Conservation (phyloP, 345 rosid genomes). For the Mallotus nudiflorus region DNA sequence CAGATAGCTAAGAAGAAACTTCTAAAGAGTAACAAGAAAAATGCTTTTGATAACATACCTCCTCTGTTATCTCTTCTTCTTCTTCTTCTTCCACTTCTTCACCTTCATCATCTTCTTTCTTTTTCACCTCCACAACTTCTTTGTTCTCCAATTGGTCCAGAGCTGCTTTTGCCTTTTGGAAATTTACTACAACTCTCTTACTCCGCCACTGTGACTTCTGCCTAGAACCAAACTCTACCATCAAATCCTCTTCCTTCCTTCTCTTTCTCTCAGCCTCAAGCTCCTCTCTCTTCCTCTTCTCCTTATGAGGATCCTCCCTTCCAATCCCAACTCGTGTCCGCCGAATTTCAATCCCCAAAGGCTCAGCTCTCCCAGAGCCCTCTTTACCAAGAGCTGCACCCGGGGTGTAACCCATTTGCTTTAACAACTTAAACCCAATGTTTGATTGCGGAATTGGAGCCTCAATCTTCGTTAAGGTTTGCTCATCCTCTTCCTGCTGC, state of each 20-base stretch:
- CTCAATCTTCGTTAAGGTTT: slow-evolving; percentile 63
- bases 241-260: slow-evolving; percentile 60
- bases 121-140: slow-evolving; percentile 58
- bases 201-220: slow-evolving; percentile 81
- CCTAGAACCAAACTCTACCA: slow-evolving; percentile 79
- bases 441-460: slow-evolving; percentile 83
- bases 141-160: slow-evolving; percentile 87
- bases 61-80: slow-evolving; percentile 73
- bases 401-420: slow-evolving; percentile 94
- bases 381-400: slow-evolving; percentile 85
- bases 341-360: slow-evolving; percentile 75
- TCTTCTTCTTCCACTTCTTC: slow-evolving; percentile 59
- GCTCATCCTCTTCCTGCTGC: slow-evolving; percentile 75
- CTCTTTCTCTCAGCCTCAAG: slow-evolving; percentile 49
- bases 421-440: slow-evolving; percentile 81
- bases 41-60: slow-evolving; percentile 39
- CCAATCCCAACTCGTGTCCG: slow-evolving; percentile 91
- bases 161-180: slow-evolving; percentile 75
- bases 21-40: not conserved
- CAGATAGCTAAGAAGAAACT: not conserved
- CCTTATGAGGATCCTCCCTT: slow-evolving; percentile 76
- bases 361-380: slow-evolving; percentile 69
- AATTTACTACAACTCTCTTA: slow-evolving; percentile 63
- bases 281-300: slow-evolving; percentile 75
- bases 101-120: slow-evolving; percentile 52